Evolutionary conservation across 2,329 filamentous ascomycete genomes (phyloP), one percentile per base, ranked within the genome.

Genomic region (Venturia pyrina): DNA sequence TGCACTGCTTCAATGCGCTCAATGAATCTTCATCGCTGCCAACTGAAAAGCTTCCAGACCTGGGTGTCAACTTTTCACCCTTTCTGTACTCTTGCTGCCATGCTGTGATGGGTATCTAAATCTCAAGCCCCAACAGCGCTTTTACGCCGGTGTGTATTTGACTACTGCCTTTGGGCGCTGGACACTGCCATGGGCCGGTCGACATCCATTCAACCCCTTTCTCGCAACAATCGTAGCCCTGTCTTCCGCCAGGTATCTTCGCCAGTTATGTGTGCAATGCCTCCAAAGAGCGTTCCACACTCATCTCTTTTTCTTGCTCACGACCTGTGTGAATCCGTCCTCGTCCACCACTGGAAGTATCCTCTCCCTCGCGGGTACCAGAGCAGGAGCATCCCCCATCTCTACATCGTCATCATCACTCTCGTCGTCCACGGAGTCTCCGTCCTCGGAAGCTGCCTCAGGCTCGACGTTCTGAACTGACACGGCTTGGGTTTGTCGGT

Each of bases 401-500:
- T 70, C 64, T 11, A 69, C 69, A 62, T 66, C 37, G 48, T 70
- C 68, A 15, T 67, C 62, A 37, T 65, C 67, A 37, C 67, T 66
- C 17, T 69, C 57, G 59, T 66, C 59, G 24, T 67, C 66, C 10
- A 67, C 64, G 7, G 34, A 46, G 40, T 66, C 69, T 70, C 67
- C 65, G 73, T 66, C 62, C 70, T 71, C 53, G 19, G 53, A 59
- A 37, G 53, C 53, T n/a, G 28, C 28, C 32, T 59, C 64, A 57
- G 70, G 68, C 1, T 69, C 67, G 32, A 68, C 64, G 17, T 68
- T 28, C 24, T 68, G 66, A 34, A 68, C 68, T 24, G 73, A 69
- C 82, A 86, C 91, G 69, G 83, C 82, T 72, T 79, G 77, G 70
- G 85, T 85, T 78, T 95, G 77, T 68, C 79, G 79, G 59, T 70